Base-by-base conservation (phyloP, 2,329 filamentous ascomycete genomes). In the Aureobasidium melanogenum region DNA sequence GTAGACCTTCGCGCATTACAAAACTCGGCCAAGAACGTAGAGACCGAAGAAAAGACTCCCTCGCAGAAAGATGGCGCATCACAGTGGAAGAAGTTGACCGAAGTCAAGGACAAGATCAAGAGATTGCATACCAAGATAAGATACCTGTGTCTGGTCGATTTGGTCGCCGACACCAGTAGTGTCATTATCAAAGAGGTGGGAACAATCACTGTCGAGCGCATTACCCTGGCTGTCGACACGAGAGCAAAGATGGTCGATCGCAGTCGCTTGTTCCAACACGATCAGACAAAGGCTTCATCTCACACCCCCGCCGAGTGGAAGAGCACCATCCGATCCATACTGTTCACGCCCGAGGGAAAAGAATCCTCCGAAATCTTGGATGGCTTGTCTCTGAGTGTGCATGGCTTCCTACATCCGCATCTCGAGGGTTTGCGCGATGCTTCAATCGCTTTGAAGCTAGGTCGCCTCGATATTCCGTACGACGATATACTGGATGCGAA, bases 291-390 rank as follows among this genome's bases (percentile, higher is more conserved):
- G 65, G 80, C 80, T 46, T 79, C 81, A 30, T 78, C 84, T 54
- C 85, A 88, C 67, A 81, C 84, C 50, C 91, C 94, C 41, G 93
- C 92, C 1, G 95, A 99, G 77, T 99, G 95, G 93, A 93, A 95
- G 65, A 82, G 96, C 68, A 88, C 88, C 8, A 75, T 93, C 56
- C 85, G 90, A 63, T 97, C 92, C 73, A 83, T 97, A 50, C 79
- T 97, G 7, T 95, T 99, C 69, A 95, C 90, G 0, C 85, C 91
- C 1, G 87, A 95, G 62, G 91, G 91, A 36, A 82, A 83, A 60
- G 91, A 97, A 62, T 88, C 91, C 1, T 85, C 90, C 61, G 93
- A 99, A 73, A 77, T 99, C 2, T 77, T 99, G 66, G 95, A 99
- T 72, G 88, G 91, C 69, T 85, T 89, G 63, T 88, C 89, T 3